phyloP scores from a whole-genome alignment of 331 rosid species.

The Cydonia oblonga region DNA sequence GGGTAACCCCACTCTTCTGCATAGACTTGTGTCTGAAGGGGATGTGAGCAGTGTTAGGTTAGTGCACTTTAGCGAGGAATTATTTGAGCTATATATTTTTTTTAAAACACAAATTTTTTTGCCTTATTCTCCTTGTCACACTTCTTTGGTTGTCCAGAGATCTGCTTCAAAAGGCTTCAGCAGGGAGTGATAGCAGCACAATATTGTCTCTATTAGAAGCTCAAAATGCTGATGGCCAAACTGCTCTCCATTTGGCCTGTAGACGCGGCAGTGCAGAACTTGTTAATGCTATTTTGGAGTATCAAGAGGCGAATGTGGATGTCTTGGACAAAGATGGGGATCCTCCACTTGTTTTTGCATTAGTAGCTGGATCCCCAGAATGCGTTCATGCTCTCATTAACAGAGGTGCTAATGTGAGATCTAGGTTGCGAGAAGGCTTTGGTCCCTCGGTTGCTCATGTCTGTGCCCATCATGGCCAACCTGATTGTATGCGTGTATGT shows the following conservation, averaged over 20 bases:
- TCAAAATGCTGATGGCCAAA: constrained; percentile 88
- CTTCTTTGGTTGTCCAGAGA: constrained; percentile 43
- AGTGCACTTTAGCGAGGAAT: constrained; percentile 20
- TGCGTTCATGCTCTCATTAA: constrained; percentile 68
- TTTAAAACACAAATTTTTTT: background rate
- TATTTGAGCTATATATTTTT: constrained; percentile 8
- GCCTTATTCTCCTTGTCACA: constrained; percentile 7
- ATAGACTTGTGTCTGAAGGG: constrained; percentile 81
- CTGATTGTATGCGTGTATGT: constrained; percentile 98
- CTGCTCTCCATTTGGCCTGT: constrained; percentile 97
- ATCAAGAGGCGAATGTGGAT: constrained; percentile 76
- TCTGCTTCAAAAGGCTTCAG: constrained; percentile 61
- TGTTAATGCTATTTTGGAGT: constrained; percentile 79
- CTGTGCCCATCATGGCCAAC: constrained; percentile 97
- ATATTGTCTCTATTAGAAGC: constrained; percentile 63
- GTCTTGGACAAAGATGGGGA: constrained; percentile 93
- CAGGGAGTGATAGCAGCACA: constrained; percentile 42
- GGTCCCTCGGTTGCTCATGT: constrained; percentile 95
- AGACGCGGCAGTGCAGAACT: constrained; percentile 83
- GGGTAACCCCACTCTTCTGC: constrained; percentile 51
- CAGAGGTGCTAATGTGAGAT: constrained; percentile 79
- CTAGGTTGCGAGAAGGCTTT: constrained; percentile 74
- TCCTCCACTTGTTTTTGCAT: constrained; percentile 97
- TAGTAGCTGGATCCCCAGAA: constrained; percentile 95
- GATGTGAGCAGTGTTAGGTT: constrained; percentile 77